Base-by-base conservation (phyloP, 1,284 basidiomycete genomes). In the Pseudozyma sp. region DNA sequence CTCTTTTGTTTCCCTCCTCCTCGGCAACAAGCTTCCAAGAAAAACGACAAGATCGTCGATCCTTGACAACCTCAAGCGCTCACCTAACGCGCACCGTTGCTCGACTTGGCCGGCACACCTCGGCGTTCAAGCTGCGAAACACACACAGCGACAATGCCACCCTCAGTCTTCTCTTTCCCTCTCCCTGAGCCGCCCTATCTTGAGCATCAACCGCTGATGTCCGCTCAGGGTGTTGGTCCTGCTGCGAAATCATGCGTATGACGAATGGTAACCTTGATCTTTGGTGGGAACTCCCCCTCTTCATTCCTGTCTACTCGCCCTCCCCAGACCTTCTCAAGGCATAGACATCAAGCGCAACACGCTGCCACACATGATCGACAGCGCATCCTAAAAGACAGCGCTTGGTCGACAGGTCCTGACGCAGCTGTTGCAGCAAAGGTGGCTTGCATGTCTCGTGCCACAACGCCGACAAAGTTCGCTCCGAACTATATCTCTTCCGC, bases 101-200 rank as follows among this genome's bases (percentile, higher is more conserved):
- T 10, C 40, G 7, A 31, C 50, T n/a, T 30, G 37, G 19, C 37
- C 39, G 50, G 50, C 39, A 52, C 30, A 52, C 16, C 50, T 52
- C 50, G 50, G 50, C 50, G 50, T 52, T 52, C 50, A 52, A 51
- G 17, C 17, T 24, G 24, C 40, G 7, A 17, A 17, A 42, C 24
- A 24, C 24, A 24, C 24, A 16, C 40, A 42, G 16, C 8, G 35
- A 37, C 10, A 37, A 37, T 9, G 14, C 35, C 8, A 37, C 35
- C 35, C 35, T 37, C 35, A 24, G 2, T 24, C 24, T 24, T 24
- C 24, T 24, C 24, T 24, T 24, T 24, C 24, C 24, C 24, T 42
- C 40, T 17, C 19, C 40, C 40, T 19, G n/a, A 43, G 42, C 19
- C 11, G 19, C 42, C 19, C 42, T n/a, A 8, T n/a, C 29, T 17